Conservation (phyloP, 768 basidiomycete species). For the Bullera alba region DNA sequence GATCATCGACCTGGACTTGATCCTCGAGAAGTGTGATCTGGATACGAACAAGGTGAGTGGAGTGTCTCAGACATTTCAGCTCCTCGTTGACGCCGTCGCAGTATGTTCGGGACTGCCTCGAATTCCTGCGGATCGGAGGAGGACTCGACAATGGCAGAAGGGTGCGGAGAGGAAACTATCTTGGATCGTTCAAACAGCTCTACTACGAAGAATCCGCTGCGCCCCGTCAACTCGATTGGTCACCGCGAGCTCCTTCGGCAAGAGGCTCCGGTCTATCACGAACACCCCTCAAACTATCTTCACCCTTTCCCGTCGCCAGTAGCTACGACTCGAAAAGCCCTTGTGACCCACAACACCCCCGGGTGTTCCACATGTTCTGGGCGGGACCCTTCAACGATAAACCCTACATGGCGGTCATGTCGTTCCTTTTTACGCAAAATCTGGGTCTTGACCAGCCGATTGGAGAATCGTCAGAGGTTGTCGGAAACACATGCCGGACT, state of each 20-base stretch:
- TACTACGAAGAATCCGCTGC: conserved; percentile 59
- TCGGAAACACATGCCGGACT: conserved; percentile 62
- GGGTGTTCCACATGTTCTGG: conserved; percentile 99
- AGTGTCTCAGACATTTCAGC: background rate
- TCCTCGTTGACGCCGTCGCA: conserved; percentile 40
- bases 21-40: conserved; percentile 93
- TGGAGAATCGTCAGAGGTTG: conserved; percentile 48
- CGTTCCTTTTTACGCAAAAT: conserved; percentile 94
- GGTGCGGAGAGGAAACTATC: conserved; percentile 61
- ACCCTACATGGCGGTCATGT: conserved; percentile 88
- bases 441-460: conserved; percentile 64
- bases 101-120: conserved; percentile 97
- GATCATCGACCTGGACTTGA: conserved; percentile 77
- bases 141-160: conserved; percentile 76
- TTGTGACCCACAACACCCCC: conserved; percentile 78
- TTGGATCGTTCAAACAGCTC: conserved; percentile 81
- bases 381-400: conserved; percentile 97
- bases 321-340: conserved; percentile 45
- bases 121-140: conserved; percentile 82
- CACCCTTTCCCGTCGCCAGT: conserved; percentile 28
- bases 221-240: conserved; percentile 40
- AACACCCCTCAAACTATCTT: conserved; percentile 24
- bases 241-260: conserved; percentile 12
- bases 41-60: conserved; percentile 52
- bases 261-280: conserved; percentile 27